These are phyloP conservation scores for Argentina anserina DNA, from an alignment of 306 rosid species.

Conservation along the genomic window DNA sequence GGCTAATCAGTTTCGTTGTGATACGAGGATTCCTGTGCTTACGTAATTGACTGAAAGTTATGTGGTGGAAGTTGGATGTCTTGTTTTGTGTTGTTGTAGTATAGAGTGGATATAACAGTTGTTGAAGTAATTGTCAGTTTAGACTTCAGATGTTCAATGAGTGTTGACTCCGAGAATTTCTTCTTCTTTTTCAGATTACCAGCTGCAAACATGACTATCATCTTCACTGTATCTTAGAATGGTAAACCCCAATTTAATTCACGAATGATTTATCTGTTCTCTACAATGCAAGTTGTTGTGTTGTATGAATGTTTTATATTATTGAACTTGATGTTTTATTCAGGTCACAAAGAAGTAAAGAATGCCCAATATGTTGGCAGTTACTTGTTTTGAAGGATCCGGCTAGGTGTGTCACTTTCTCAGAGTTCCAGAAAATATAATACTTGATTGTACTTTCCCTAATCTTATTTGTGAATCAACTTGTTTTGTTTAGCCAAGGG, in stretches of 20 bases:
- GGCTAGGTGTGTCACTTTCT: constrained; percentile 46
- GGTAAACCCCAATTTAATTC: constrained; percentile 40
- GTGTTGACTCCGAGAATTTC: constrained; percentile 6
- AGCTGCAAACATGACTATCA: constrained; percentile 94
- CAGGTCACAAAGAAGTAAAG: constrained; percentile 92
- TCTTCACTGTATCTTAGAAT: constrained; percentile 93
- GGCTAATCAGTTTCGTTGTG: not conserved
- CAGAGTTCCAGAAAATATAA: not conserved
- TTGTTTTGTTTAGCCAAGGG: constrained; percentile 56
- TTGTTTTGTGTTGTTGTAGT: not conserved
- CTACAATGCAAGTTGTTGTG: not conserved
- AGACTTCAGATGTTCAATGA: not conserved
- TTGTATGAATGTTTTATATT: not conserved
- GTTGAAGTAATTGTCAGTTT: not conserved
- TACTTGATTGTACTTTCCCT: constrained; percentile 18
- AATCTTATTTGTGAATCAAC: constrained; percentile 17
- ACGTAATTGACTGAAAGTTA: not conserved
- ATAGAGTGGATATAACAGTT: not conserved
- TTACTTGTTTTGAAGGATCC: constrained; percentile 71
- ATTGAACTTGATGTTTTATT: constrained; percentile 4
- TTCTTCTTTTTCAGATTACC: constrained; percentile 56
- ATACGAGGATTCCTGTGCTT: not conserved
- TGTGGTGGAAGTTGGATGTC: not conserved
- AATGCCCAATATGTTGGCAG: constrained; percentile 95
- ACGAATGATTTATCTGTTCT: not conserved